phyloP scores from a whole-genome alignment of 164 flowering plant genomes.

The Tetrastigma voinierianum region DNA sequence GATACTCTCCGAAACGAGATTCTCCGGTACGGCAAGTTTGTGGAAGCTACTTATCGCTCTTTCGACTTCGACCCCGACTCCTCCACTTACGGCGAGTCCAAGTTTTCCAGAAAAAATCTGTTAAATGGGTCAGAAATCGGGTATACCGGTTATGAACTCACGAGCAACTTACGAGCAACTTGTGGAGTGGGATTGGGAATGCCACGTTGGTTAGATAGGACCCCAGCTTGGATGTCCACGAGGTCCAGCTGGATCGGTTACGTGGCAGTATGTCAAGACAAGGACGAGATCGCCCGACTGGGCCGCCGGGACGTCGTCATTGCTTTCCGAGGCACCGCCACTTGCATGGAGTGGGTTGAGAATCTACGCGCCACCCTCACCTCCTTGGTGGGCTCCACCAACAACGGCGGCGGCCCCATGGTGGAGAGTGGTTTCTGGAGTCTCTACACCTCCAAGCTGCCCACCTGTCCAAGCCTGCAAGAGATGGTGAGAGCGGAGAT shows the following conservation, averaged over 20 bases:
- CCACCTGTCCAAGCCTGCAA: slow-evolving; percentile 31
- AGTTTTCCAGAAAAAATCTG: slow-evolving; percentile 18
- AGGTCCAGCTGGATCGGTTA: slow-evolving; percentile 38
- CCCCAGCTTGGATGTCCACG: slow-evolving; percentile 27
- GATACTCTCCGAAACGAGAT: slow-evolving; percentile 36
- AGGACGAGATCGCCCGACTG: slow-evolving; percentile 24
- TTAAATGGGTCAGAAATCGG: slow-evolving; percentile 20
- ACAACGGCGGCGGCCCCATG: slow-evolving; percentile 18
- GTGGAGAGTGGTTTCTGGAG: slow-evolving; percentile 45
- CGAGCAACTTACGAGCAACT: slow-evolving; percentile 32
- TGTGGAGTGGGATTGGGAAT: slow-evolving; percentile 27
- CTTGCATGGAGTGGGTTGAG: slow-evolving; percentile 37
- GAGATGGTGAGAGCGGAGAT: slow-evolving; percentile 31
- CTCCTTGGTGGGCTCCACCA: neutral
- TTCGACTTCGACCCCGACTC: slow-evolving; percentile 42
- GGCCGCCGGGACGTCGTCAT: slow-evolving; percentile 40
- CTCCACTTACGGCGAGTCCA: slow-evolving; percentile 25
- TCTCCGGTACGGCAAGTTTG: slow-evolving; percentile 43
- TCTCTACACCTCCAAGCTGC: slow-evolving; percentile 29
- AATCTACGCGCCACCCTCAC: slow-evolving; percentile 34
- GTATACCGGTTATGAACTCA: slow-evolving; percentile 26
- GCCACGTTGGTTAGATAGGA: slow-evolving; percentile 28
- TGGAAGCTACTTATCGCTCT: slow-evolving; percentile 38
- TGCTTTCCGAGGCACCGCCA: slow-evolving; percentile 37
- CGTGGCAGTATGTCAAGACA: slow-evolving; percentile 34